phyloP scores from a whole-genome alignment of 2,329 filamentous ascomycete genomes.

The Talaromyces rugulosus region DNA sequence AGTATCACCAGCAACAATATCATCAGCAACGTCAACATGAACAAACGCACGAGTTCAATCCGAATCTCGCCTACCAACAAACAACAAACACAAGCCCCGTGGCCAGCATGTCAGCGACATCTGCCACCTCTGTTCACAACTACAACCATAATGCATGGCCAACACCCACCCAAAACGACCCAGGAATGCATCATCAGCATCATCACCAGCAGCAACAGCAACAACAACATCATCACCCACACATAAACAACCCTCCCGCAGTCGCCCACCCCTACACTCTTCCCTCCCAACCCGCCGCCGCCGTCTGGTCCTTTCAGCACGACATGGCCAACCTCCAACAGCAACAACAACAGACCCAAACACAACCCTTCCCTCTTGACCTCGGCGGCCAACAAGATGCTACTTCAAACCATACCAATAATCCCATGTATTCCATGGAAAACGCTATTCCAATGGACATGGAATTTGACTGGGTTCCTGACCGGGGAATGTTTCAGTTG shows the following conservation, averaged over 20 bases:
- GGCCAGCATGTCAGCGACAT: not conserved
- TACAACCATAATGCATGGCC: not conserved
- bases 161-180: not conserved
- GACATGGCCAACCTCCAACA: not conserved
- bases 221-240: not conserved
- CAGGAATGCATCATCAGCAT: not conserved
- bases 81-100: not conserved
- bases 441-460: constrained; percentile 11
- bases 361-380: not conserved
- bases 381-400: not conserved
- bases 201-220: not conserved
- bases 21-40: not conserved
- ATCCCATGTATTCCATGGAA: not conserved
- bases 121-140: constrained; percentile 1
- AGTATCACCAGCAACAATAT: not conserved
- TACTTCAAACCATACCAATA: not conserved
- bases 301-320: constrained; percentile 6
- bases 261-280: not conserved
- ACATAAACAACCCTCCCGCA: not conserved
- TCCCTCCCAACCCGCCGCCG: not conserved
- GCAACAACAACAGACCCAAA: not conserved
- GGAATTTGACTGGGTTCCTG: constrained; percentile 15
- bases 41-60: not conserved
- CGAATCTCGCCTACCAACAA: not conserved
- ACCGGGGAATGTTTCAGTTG: constrained; percentile 12